These are phyloP conservation scores for Clavispora phyllophila DNA, from an alignment of 805 yeast species.

Conservation along the genomic window DNA sequence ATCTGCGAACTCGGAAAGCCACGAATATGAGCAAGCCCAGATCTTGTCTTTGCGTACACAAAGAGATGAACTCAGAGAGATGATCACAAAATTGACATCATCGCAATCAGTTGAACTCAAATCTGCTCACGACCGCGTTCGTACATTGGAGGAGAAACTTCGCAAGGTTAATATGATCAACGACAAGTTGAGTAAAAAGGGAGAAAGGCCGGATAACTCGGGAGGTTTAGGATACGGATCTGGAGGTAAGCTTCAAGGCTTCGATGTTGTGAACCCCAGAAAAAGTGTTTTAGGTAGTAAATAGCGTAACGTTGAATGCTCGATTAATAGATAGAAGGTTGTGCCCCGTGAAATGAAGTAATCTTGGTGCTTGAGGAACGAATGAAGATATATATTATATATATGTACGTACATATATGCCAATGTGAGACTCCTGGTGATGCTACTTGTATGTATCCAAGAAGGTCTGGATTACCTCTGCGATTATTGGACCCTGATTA, in stretches of 20 bases:
- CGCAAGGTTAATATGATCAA: conserved; percentile 27
- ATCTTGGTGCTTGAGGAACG: no score
- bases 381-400: no score
- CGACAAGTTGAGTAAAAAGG: conserved; percentile 28
- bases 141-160: conserved; percentile 26
- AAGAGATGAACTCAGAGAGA: conserved; percentile 39
- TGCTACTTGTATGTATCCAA: not conserved
- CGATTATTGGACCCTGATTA: conserved; percentile 39
- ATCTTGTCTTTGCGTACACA: conserved; percentile 20
- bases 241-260: conserved; percentile 38
- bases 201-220: conserved; percentile 7
- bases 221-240: conserved; percentile 8
- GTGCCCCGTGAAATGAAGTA: no score
- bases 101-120: conserved; percentile 33
- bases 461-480: conserved; percentile 32
- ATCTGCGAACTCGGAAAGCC: not conserved
- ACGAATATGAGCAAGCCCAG: conserved; percentile 11
- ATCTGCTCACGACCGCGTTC: conserved; percentile 30
- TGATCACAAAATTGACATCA: conserved; percentile 32
- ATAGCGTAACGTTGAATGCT: not conserved
- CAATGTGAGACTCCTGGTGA: not conserved
- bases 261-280: conserved; percentile 32
- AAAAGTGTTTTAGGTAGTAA: conserved; percentile 14
- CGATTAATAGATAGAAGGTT: no score
- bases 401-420: no score